Conservation (phyloP, 148 eudicot species). For the Diospyros kaki region DNA sequence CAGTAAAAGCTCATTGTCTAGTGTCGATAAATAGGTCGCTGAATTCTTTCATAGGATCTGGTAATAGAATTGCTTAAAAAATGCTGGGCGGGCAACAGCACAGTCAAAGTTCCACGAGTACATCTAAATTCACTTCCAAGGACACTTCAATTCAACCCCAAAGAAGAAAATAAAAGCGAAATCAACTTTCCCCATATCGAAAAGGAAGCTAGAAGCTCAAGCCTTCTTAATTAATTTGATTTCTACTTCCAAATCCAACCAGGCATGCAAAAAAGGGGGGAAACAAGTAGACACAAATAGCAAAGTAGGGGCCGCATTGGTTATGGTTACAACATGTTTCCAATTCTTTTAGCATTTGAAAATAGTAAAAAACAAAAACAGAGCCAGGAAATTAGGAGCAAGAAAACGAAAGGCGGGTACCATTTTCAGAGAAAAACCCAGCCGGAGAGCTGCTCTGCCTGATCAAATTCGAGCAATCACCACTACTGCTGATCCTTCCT, state of each 20-base stretch:
- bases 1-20: too few relatives aligned
- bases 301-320: background rate
- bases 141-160: background rate
- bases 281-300: too few relatives aligned
- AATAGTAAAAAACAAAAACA: background rate
- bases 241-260: too few relatives aligned
- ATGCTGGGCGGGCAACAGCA: background rate
- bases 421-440: conserved; percentile 33
- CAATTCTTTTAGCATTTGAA: background rate
- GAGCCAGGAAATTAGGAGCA: background rate
- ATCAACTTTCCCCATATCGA: background rate
- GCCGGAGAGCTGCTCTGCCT: conserved; percentile 56
- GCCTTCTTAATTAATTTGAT: too few relatives aligned
- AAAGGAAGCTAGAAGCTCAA: too few relatives aligned
- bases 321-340: background rate
- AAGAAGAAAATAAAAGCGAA: background rate
- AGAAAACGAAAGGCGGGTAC: conserved; percentile 13
- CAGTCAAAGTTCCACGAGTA: background rate
- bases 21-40: too few relatives aligned
- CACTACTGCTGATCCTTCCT: conserved; percentile 6
- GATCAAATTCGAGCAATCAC: conserved; percentile 22
- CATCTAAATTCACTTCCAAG: background rate
- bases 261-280: too few relatives aligned
- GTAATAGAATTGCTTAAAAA: background rate
- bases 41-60: too few relatives aligned